phyloP scores from a whole-genome alignment of 2,329 filamentous ascomycete species.

The Trichophyton benhamiae region DNA sequence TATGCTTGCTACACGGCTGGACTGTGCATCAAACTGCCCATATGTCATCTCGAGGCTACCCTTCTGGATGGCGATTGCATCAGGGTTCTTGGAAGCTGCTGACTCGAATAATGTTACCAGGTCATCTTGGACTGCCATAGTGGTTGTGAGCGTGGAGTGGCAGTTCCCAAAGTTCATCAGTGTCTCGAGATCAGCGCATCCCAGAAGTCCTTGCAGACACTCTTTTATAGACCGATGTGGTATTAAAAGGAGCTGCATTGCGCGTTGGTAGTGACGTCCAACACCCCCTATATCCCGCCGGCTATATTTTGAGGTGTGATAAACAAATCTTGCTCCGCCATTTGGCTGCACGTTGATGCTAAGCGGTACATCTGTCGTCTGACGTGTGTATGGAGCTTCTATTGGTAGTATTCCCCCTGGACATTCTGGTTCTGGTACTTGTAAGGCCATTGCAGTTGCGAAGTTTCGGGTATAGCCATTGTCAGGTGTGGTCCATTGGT shows the following conservation, averaged over 20 bases:
- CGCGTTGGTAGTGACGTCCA: background rate
- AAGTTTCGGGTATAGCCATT: constrained; percentile 4
- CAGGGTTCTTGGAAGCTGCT: background rate
- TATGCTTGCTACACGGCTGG: background rate
- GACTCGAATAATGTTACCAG: constrained; percentile 1
- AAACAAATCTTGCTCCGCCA: background rate
- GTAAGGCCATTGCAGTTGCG: background rate
- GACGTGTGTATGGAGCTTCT: constrained; percentile 10
- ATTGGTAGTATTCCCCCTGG: background rate
- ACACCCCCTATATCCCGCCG: background rate
- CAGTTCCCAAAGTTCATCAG: background rate
- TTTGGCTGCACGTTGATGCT: background rate
- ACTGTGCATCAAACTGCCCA: background rate
- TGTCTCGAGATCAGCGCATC: background rate
- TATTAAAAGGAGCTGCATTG: background rate
- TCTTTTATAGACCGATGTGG: background rate
- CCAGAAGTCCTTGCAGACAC: background rate
- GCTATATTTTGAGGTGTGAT: background rate
- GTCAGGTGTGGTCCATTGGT: constrained; percentile 23
- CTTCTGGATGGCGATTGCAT: background rate
- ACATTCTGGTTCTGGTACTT: background rate
- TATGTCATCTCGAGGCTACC: background rate
- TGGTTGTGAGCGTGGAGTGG: background rate
- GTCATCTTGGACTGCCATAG: background rate
- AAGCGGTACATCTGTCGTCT: background rate